Evolutionary conservation across 305 asterid species (phyloP), one percentile per base, ranked within the genome.

Genomic region (Fraxinus velutina): DNA sequence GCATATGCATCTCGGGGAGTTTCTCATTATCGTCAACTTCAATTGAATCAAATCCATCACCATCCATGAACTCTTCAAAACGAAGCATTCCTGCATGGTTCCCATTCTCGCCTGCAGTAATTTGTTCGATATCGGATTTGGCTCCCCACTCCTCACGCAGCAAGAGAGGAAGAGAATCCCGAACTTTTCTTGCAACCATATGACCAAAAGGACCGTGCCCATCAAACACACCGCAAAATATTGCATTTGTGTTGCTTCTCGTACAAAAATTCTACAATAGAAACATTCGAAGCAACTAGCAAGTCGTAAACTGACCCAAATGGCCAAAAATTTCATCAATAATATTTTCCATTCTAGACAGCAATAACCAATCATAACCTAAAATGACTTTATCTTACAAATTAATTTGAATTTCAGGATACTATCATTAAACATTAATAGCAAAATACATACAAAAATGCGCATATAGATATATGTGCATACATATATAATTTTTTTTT

Each of bases 201-300:
- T 90, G 92, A 47, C 92, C 92, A 66, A 85, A 86, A n/a, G 92
- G 93, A 62, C 93, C 93, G 37, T 90, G 93, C 52, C 93, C 93
- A 84, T 90, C 93, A 78, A 89, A 90, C 57, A 90, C 92, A 75
- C 92, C 93, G 76, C 92, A 90, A 74, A 90, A 87, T 32, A 82
- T 86, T 33, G 89, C 77, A 81, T 81, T 71, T 76, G 47, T 80
- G 75, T 85, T 89, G 42, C 81, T 87, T 81, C 87, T 79, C 79
- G 88, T 85, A 78, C 92, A 87, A 80, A 84, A 89, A 79, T 85
- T 84, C 92, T 89, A 71, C 77, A 6, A 83, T 22, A 75, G 78
- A 89, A 78, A 87, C 84, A 87, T 85, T 85, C 75, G 80, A 85
- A 84, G 83, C 85, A 85, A 87, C 82, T 85, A 84, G 81, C 85